Conservation (phyloP, 2,329 filamentous ascomycete genomes). For the Epichloe gansuensis region DNA sequence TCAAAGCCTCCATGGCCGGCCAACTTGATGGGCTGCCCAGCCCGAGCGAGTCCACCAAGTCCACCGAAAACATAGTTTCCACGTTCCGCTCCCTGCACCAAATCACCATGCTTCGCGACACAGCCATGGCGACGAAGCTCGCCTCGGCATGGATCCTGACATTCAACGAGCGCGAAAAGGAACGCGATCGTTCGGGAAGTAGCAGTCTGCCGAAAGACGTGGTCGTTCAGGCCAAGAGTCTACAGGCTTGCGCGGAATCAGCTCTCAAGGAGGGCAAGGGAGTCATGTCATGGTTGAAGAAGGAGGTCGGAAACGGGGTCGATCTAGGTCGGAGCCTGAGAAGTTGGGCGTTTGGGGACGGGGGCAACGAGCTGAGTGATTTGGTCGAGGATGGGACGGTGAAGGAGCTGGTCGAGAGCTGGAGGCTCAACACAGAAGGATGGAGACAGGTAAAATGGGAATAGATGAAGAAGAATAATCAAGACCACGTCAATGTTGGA, state of each 20-base stretch:
- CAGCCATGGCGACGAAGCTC: conserved; percentile 20
- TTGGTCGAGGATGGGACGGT: conserved; percentile 16
- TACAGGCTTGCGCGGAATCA: conserved; percentile 18
- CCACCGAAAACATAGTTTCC: conserved; percentile 9
- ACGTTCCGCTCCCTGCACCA: conserved; percentile 23
- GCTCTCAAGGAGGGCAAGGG: conserved; percentile 21
- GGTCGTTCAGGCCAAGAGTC: conserved; percentile 19
- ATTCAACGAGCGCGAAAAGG: conserved; percentile 26
- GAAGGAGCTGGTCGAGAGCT: conserved; percentile 19
- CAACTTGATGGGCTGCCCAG: conserved; percentile 11
- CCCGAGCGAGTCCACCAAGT: conserved; percentile 7
- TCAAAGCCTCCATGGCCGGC: conserved; percentile 16
- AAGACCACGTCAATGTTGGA: neutral
- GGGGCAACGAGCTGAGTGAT: conserved; percentile 9
- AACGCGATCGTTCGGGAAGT: conserved; percentile 26
- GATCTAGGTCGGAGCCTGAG: conserved; percentile 16
- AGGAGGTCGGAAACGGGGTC: conserved; percentile 12
- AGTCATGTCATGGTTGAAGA: conserved; percentile 17
- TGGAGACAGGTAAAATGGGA: conserved; percentile 24
- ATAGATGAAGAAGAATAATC: conserved; percentile 6
- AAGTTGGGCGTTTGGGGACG: conserved; percentile 17
- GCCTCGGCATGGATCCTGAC: conserved; percentile 21
- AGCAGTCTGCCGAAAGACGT: conserved; percentile 26
- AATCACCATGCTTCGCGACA: conserved; percentile 25
- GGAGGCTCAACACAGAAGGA: conserved; percentile 21